Evolutionary conservation across 2,329 filamentous ascomycete genomes (phyloP).

Genomic region (Ophiocordyceps camponoti-floridani): DNA sequence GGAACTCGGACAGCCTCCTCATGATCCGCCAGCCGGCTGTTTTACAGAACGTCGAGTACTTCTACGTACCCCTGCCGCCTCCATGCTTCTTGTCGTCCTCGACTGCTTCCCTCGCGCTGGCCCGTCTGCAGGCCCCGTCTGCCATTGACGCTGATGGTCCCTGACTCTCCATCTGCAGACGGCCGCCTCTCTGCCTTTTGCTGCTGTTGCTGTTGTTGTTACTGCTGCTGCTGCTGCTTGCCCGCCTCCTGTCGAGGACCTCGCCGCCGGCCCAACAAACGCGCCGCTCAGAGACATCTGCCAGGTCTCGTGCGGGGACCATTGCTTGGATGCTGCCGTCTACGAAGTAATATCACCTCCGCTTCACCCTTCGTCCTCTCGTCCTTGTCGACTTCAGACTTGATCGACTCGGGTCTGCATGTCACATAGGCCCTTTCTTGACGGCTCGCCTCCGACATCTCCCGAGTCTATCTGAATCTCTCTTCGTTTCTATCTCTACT

Average conservation of each 20-base stretch:
- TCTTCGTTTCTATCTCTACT: background rate
- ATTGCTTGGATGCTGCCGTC: background rate
- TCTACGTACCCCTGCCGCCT: background rate
- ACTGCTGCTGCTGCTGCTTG: background rate
- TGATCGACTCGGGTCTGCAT: no score
- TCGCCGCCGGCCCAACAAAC: background rate
- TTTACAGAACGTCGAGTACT: background rate
- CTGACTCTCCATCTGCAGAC: no score
- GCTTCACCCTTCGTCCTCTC: no score
- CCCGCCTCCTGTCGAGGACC: background rate
- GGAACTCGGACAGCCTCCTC: no score
- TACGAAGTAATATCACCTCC: no score
- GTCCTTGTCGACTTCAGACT: no score
- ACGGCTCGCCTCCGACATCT: background rate
- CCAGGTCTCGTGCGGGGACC: constrained; percentile 4
- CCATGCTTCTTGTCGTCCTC: background rate
- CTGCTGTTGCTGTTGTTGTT: no score
- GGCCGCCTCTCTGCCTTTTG: no score
- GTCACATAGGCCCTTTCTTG: background rate
- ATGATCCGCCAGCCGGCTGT: constrained; percentile 1
- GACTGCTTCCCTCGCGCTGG: no score
- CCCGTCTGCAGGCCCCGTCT: background rate
- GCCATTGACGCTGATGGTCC: background rate
- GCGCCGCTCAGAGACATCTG: constrained; percentile 1
- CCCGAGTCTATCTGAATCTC: background rate